Percentiles rank a stretch among this genome's conserved stretches.
phyloP scores from a whole-genome alignment of 1,284 basidiomycete genomes.

The Microbotryomycetes sp. region DNA sequence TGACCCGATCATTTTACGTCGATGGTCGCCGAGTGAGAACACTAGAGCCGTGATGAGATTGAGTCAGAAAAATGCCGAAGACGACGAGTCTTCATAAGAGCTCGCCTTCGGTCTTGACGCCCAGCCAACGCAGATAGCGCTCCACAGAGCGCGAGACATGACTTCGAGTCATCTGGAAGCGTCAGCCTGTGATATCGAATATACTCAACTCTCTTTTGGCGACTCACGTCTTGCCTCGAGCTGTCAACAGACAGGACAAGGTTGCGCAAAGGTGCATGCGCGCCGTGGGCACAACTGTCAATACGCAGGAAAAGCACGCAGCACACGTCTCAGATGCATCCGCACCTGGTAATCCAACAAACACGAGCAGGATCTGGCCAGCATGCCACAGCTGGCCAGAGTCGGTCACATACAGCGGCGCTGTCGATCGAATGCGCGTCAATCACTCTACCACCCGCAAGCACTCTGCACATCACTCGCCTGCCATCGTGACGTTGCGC shows the following conservation, averaged over 20 bases:
- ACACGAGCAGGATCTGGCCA: conserved; percentile 33
- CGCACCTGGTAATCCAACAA: conserved; percentile 33
- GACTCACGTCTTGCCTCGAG: conserved; percentile 35
- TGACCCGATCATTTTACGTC: conserved; percentile 79
- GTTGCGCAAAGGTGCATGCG: not conserved
- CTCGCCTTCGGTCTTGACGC: conserved; percentile 72
- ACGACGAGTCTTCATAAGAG: too few species aligned
- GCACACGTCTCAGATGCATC: too few species aligned
- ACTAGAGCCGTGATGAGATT: conserved; percentile 45
- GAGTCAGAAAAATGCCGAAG: not conserved
- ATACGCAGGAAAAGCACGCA: not conserved
- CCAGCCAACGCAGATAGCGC: conserved; percentile 94
- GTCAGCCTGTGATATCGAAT: not conserved
- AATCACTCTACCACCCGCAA: too few species aligned
- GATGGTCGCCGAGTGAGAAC: conserved; percentile 88
- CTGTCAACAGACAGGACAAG: conserved; percentile 1
- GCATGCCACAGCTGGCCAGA: conserved; percentile 29
- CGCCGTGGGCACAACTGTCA: not conserved
- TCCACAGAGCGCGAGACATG: conserved; percentile 93
- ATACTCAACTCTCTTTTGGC: not conserved
- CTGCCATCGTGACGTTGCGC: too few species aligned
- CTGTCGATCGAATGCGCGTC: too few species aligned
- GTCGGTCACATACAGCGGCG: conserved; percentile 32
- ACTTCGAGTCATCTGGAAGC: not conserved
- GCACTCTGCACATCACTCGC: too few species aligned